Evolutionary conservation across 2,329 filamentous ascomycete species (phyloP).

Genomic region (Ophiosphaerella herpotricha): DNA sequence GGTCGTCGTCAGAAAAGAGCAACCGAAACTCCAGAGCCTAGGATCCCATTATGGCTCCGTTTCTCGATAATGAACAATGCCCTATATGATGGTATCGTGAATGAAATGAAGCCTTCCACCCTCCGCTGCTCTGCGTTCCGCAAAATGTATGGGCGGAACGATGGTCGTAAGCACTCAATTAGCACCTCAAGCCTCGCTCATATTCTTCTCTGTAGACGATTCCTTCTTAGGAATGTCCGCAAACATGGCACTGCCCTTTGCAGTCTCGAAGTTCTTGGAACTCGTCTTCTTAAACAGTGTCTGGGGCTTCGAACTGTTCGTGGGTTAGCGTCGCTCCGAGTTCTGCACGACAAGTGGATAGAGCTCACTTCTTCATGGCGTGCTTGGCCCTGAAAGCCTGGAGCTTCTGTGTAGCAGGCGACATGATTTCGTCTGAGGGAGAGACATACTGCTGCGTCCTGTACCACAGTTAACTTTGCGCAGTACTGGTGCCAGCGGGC

Average conservation of each 20-base stretch:
- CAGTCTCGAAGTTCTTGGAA: constrained; percentile 46
- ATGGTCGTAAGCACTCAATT: neutral
- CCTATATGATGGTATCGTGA: constrained; percentile 1
- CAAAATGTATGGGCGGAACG: constrained; percentile 1
- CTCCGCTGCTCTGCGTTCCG: neutral
- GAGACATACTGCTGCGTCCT: constrained; percentile 69
- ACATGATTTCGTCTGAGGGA: constrained; percentile 88
- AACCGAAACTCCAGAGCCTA: constrained; percentile 1
- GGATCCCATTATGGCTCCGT: neutral
- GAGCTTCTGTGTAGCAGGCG: constrained; percentile 82
- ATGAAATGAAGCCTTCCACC: constrained; percentile 2
- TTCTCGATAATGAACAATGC: neutral
- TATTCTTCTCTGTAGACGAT: constrained; percentile 7
- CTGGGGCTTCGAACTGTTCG: constrained; percentile 44
- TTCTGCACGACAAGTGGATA: too few relatives aligned
- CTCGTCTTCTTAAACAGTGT: constrained; percentile 50
- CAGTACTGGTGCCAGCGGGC: neutral
- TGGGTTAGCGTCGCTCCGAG: constrained; percentile 12
- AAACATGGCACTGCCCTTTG: constrained; percentile 42
- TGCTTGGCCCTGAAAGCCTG: constrained; percentile 80
- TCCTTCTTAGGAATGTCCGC: constrained; percentile 41
- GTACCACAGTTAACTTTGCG: constrained; percentile 22
- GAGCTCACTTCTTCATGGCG: constrained; percentile 67
- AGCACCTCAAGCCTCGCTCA: neutral
- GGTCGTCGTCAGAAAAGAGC: constrained; percentile 11